phyloP scores from a whole-genome alignment of 139 green algal genomes.

The Asterochloris sp. region DNA sequence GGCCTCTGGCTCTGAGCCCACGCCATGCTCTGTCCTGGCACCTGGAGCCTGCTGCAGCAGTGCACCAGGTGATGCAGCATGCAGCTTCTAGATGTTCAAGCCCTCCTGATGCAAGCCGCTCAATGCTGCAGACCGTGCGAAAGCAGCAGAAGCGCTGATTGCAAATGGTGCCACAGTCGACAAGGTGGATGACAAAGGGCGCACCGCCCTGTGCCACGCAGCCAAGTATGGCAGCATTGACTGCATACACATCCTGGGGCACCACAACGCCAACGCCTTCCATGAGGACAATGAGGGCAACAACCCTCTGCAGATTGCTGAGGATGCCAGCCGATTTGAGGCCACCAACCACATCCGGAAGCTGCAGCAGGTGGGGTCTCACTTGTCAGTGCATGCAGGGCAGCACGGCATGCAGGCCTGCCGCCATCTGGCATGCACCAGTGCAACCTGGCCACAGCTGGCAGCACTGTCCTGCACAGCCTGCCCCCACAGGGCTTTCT shows the following conservation, averaged over 20 bases:
- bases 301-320: conserved; percentile 39
- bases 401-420: too few relatives aligned
- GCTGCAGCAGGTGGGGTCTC: not conserved
- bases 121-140: conserved; percentile 14
- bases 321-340: conserved; percentile 24
- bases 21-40: not conserved
- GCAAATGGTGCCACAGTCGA: conserved; percentile 14
- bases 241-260: conserved; percentile 39
- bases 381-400: too few relatives aligned
- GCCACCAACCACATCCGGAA: conserved; percentile 12
- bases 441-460: too few relatives aligned
- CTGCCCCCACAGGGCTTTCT: too few relatives aligned
- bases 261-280: conserved; percentile 31
- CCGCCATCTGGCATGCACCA: too few relatives aligned
- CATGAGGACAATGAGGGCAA: conserved; percentile 35
- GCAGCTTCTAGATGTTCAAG: not conserved
- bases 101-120: not conserved
- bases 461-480: too few relatives aligned
- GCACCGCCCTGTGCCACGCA: conserved; percentile 41
- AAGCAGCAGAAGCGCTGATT: conserved; percentile 32
- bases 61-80: not conserved
- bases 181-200: conserved; percentile 19
- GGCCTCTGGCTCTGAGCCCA: too few relatives aligned
- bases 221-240: conserved; percentile 40
- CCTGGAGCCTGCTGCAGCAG: not conserved